These are phyloP conservation scores for Orbilia ellipsospora DNA, from an alignment of 2,329 filamentous ascomycete genomes.

Conservation along the genomic window DNA sequence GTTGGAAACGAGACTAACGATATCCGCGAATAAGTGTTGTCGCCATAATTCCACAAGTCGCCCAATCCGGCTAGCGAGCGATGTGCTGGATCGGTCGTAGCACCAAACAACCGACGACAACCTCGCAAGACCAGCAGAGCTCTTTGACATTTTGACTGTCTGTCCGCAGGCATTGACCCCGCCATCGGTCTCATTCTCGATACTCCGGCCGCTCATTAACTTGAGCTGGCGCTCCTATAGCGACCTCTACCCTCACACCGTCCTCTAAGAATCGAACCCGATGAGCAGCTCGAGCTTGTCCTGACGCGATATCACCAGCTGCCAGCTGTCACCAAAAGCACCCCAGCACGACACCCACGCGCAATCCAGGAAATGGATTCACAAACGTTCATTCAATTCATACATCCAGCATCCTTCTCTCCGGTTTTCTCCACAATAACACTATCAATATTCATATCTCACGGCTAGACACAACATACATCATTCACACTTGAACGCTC, in stretches of 20 bases:
- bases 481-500: too few species aligned
- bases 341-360: slow-evolving; percentile 23
- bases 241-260: not conserved
- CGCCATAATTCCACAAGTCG: too few species aligned
- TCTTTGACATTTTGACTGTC: too few species aligned
- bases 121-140: too few species aligned
- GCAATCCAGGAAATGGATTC: slow-evolving; percentile 31
- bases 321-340: slow-evolving; percentile 33
- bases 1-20: too few species aligned
- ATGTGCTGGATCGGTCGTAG: too few species aligned
- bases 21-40: too few species aligned
- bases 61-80: too few species aligned
- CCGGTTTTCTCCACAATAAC: not conserved
- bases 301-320: slow-evolving; percentile 40
- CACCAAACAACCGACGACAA: too few species aligned
- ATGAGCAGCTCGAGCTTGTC: not conserved
- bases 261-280: not conserved
- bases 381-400: not conserved
- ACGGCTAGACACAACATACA: slow-evolving; percentile 7
- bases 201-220: slow-evolving; percentile 43
- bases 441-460: not conserved
- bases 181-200: slow-evolving; percentile 20
- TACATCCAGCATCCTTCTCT: not conserved
- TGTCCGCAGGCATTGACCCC: not conserved
- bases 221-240: slow-evolving; percentile 40